These are phyloP conservation scores for Parietichytrium sp. DNA, from an alignment of 108 stramenopile genomes.

Conservation along the genomic window DNA sequence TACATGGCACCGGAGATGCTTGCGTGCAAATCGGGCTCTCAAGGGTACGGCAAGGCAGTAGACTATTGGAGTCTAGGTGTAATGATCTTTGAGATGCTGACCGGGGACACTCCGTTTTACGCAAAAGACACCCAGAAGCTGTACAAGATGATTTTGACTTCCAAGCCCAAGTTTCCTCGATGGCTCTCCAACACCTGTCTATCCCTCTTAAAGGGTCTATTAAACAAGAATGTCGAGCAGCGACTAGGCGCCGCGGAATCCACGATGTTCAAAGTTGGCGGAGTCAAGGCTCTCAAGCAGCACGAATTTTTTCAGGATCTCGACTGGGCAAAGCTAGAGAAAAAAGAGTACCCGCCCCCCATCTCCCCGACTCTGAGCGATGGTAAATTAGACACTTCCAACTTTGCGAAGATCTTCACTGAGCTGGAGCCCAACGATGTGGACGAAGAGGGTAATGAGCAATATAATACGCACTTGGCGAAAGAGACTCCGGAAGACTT, in stretches of 20 bases:
- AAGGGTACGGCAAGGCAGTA: slow-evolving; percentile 83
- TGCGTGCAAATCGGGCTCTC: slow-evolving; percentile 70
- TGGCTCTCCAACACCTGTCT: slow-evolving; percentile 74
- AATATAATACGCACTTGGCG: background rate
- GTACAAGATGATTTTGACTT: slow-evolving; percentile 88
- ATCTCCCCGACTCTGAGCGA: slow-evolving; percentile 1
- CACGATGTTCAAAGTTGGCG: slow-evolving; percentile 96
- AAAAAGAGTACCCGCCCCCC: slow-evolving; percentile 21
- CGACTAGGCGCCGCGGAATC: slow-evolving; percentile 80
- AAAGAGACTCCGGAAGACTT: background rate
- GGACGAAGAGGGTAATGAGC: background rate
- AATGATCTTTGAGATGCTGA: slow-evolving; percentile 89
- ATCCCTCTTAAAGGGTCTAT: slow-evolving; percentile 81
- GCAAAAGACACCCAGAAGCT: slow-evolving; percentile 80
- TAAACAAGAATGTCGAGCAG: slow-evolving; percentile 81
- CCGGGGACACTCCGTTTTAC: slow-evolving; percentile 87
- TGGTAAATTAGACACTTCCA: slow-evolving; percentile 43
- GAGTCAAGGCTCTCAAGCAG: slow-evolving; percentile 84
- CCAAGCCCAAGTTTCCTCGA: slow-evolving; percentile 84
- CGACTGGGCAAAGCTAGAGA: slow-evolving; percentile 82
- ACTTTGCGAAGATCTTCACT: slow-evolving; percentile 53
- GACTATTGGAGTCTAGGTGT: slow-evolving; percentile 96
- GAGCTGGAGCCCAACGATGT: slow-evolving; percentile 33
- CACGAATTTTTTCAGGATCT: slow-evolving; percentile 74
- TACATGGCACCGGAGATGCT: slow-evolving; percentile 85